Evolutionary conservation across 1,139 yeast species (phyloP).

Genomic region (Kodamaea plutei): DNA sequence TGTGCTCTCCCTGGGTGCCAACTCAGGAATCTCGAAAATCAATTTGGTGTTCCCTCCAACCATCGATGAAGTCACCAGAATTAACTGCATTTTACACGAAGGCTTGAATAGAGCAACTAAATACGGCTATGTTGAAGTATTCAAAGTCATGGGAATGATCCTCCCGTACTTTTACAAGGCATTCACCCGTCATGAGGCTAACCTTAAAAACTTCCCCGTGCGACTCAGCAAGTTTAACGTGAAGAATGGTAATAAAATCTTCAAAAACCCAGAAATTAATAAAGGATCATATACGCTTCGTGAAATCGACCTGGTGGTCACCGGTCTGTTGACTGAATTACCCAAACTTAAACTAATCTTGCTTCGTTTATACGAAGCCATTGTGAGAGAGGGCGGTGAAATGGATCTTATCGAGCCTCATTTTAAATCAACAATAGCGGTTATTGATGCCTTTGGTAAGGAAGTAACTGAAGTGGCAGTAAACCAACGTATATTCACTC

Average conservation of each 20-base stretch:
- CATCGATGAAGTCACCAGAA: conserved; percentile 85
- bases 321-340: conserved; percentile 63
- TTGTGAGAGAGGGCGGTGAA: conserved; percentile 14
- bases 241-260: conserved; percentile 45
- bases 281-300: conserved; percentile 45
- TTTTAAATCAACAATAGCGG: conserved; percentile 53
- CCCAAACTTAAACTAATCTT: conserved; percentile 66
- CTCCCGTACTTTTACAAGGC: conserved; percentile 91
- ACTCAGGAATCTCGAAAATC: conserved; percentile 55
- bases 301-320: conserved; percentile 64
- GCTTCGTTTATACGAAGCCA: conserved; percentile 43
- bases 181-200: conserved; percentile 90
- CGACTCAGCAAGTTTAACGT: conserved; percentile 42
- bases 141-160: conserved; percentile 74
- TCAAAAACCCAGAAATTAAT: conserved; percentile 34
- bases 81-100: conserved; percentile 79
- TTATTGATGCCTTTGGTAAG: conserved; percentile 80
- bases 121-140: conserved; percentile 66
- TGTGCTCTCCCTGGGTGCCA: conserved; percentile 49
- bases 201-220: conserved; percentile 28
- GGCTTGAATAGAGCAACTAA: conserved; percentile 64
- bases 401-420: conserved; percentile 28
- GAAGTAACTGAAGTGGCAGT: conserved; percentile 28
- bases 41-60: conserved; percentile 90
- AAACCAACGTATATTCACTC: conserved; percentile 71